Evolutionary conservation across 768 basidiomycete genomes (phyloP).

Genomic region (Mycena sanguinolenta): DNA sequence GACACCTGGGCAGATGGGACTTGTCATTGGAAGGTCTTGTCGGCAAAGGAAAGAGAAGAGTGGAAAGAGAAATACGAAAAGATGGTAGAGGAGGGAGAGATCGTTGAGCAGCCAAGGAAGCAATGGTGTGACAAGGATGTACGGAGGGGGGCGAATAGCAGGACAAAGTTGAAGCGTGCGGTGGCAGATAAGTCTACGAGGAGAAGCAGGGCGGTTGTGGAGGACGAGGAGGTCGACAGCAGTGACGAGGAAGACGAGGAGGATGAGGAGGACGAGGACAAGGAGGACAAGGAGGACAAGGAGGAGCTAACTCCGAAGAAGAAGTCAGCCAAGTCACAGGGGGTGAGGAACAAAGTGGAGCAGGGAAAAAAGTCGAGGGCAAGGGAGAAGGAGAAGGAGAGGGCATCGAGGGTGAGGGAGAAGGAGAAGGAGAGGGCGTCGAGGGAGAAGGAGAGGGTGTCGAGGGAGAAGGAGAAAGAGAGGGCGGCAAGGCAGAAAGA

Average conservation of each 20-base stretch:
- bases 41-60: neutral
- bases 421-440: too few species aligned
- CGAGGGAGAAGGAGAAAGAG: too few species aligned
- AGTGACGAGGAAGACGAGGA: too few species aligned
- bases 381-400: too few species aligned
- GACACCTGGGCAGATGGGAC: neutral
- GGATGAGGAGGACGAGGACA: too few species aligned
- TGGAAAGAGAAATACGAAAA: neutral
- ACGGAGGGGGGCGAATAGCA: neutral
- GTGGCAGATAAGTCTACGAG: neutral
- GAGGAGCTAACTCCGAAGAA: neutral
- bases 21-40: conserved; percentile 1
- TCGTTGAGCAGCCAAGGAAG: neutral
- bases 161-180: neutral
- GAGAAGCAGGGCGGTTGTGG: neutral
- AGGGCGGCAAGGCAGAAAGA: too few species aligned
- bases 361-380: too few species aligned
- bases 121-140: neutral
- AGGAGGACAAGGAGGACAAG: too few species aligned
- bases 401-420: too few species aligned
- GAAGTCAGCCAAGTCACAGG: too few species aligned
- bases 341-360: too few species aligned
- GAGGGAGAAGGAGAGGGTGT: too few species aligned
- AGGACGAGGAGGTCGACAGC: neutral
- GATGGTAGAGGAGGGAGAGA: neutral